Conservation (phyloP, 148 eudicot genomes). For the Nyssa sinensis region DNA sequence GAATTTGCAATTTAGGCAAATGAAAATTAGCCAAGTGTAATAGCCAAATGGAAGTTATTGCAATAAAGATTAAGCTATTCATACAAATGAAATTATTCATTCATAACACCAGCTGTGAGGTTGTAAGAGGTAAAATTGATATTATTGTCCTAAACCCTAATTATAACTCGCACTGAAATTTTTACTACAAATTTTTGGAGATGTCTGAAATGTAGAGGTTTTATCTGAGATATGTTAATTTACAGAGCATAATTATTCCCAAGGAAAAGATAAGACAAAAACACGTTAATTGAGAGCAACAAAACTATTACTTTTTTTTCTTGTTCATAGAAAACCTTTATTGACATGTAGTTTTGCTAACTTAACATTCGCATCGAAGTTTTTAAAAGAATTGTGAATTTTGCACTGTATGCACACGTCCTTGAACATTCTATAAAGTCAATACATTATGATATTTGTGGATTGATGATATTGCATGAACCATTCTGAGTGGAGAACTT, state of each 20-base stretch:
- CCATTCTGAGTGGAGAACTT: background rate
- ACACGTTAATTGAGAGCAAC: background rate
- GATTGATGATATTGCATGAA: background rate
- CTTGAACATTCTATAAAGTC: no score
- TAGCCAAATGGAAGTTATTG: background rate
- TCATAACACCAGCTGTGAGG: constrained; percentile 1
- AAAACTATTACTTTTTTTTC: background rate
- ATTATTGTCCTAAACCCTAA: background rate
- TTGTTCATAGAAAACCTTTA: background rate
- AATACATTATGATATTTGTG: no score
- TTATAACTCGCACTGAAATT: background rate
- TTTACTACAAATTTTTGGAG: background rate
- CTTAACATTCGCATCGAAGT: background rate
- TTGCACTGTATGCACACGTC: background rate
- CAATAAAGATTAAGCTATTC: background rate
- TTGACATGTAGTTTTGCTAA: background rate
- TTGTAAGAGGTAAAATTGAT: background rate
- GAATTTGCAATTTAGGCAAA: background rate
- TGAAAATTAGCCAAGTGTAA: background rate
- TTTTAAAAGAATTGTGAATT: no score
- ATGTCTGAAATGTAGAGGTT: background rate
- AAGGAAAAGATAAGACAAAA: background rate
- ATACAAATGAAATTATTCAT: background rate
- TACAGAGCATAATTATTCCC: background rate
- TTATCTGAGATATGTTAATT: background rate